Conservation (phyloP, 441 rosid genomes). For the Euphorbia celastroides region DNA sequence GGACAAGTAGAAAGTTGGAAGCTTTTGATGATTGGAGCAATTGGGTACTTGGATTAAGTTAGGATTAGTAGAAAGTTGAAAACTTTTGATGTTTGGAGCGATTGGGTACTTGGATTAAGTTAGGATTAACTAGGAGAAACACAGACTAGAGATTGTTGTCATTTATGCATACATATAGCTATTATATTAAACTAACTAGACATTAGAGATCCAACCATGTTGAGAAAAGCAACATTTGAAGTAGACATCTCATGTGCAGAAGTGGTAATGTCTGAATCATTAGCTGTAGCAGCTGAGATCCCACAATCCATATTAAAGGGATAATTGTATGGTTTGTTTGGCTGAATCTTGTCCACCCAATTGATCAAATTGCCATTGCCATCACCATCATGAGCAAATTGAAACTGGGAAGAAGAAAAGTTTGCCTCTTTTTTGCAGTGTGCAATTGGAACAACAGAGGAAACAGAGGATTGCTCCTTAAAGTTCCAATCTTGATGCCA, state of each 20-base stretch:
- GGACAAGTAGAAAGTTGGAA: too few species aligned
- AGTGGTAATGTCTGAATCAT: constrained; percentile 17
- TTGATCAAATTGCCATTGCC: constrained; percentile 23
- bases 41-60: too few species aligned
- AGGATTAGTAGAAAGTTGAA: too few species aligned
- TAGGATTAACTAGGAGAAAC: not conserved
- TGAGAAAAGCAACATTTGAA: constrained; percentile 33
- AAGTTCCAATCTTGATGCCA: constrained; percentile 39
- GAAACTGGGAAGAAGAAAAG: constrained; percentile 32
- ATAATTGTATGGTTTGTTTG: constrained; percentile 25
- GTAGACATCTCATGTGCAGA: constrained; percentile 33
- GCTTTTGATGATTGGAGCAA: too few species aligned
- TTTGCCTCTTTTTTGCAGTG: constrained; percentile 48
- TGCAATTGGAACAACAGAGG: constrained; percentile 31
- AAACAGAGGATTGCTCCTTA: constrained; percentile 21
- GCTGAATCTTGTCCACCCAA: constrained; percentile 33
- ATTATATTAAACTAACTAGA: not conserved
- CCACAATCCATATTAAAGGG: constrained; percentile 47
- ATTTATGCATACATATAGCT: too few species aligned
- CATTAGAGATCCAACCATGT: constrained; percentile 31
- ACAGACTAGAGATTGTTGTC: not conserved
- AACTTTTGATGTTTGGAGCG: not conserved
- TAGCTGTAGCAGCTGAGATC: constrained; percentile 22
- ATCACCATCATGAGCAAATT: constrained; percentile 17
- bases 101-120: not conserved